Evolutionary conservation across 192 early-diverging fungal genomes (phyloP).

Genomic region (Coemansia sp.): DNA sequence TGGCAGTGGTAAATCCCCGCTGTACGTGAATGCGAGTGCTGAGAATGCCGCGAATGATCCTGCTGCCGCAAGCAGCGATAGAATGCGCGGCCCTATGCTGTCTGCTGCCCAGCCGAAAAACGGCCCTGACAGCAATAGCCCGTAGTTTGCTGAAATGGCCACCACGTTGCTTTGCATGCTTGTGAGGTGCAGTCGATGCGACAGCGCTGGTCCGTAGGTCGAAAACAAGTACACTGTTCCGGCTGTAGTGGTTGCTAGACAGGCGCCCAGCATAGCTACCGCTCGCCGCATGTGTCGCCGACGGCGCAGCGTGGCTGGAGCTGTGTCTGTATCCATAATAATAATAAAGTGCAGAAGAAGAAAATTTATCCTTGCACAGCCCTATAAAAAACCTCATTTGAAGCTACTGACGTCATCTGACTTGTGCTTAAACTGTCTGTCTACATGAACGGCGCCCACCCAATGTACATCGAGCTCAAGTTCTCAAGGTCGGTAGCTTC

Average conservation of each 20-base stretch:
- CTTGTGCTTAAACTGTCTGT: not conserved
- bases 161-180: constrained; percentile 61
- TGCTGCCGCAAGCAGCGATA: constrained; percentile 33
- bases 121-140: constrained; percentile 61
- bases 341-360: not conserved
- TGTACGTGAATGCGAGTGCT: constrained; percentile 46
- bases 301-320: constrained; percentile 14
- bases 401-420: constrained; percentile 10
- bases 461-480: constrained; percentile 85
- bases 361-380: not conserved
- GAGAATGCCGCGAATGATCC: constrained; percentile 46
- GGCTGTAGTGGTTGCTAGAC: constrained; percentile 50
- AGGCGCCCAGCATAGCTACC: constrained; percentile 50
- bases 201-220: constrained; percentile 58
- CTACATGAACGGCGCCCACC: constrained; percentile 59
- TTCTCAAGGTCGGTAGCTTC: constrained; percentile 68
- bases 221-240: constrained; percentile 70
- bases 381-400: not conserved
- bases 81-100: constrained; percentile 41
- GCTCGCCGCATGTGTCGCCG: constrained; percentile 41
- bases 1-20: constrained; percentile 25
- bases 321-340: not conserved
- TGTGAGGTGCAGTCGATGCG: constrained; percentile 53
- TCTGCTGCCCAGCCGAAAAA: constrained; percentile 60
- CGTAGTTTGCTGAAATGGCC: constrained; percentile 63